These are phyloP conservation scores for Amylostereum chailletii DNA, from an alignment of 1,284 basidiomycete species.

Conservation along the genomic window DNA sequence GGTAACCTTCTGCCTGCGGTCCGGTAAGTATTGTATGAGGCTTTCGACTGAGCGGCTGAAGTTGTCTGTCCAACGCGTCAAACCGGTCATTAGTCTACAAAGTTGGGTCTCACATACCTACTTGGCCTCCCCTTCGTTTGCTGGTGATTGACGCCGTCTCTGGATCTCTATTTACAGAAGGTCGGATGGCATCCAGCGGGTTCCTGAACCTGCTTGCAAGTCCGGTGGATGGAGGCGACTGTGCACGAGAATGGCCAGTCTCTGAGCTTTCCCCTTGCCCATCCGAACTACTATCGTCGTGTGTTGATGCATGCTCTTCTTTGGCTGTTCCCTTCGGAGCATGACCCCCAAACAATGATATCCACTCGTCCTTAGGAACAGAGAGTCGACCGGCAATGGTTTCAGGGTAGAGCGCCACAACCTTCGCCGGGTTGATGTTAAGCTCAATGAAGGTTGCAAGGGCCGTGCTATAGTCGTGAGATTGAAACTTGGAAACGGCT, in stretches of 20 bases:
- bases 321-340: slow-evolving; percentile 14
- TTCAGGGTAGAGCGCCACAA: slow-evolving; percentile 84
- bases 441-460: slow-evolving; percentile 85
- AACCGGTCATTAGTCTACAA: too few relatives aligned
- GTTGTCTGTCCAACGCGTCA: slow-evolving; percentile 34
- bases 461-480: slow-evolving; percentile 63
- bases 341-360: slow-evolving; percentile 81
- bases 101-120: slow-evolving; percentile 3
- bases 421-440: slow-evolving; percentile 89
- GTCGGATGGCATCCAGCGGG: slow-evolving; percentile 42
- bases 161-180: slow-evolving; percentile 42
- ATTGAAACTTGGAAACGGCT: slow-evolving; percentile 72
- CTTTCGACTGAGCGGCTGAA: slow-evolving; percentile 60
- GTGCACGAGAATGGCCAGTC: neutral
- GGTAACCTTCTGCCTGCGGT: slow-evolving; percentile 77
- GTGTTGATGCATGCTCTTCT: slow-evolving; percentile 23
- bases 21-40: slow-evolving; percentile 68
- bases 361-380: slow-evolving; percentile 68
- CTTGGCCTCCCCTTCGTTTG: slow-evolving; percentile 10
- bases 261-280: slow-evolving; percentile 6
- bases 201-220: slow-evolving; percentile 39
- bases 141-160: slow-evolving; percentile 47
- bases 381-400: slow-evolving; percentile 74
- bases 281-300: slow-evolving; percentile 9
- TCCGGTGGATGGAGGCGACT: neutral